Base-by-base conservation (phyloP, 148 eudicot genomes). In the Talinum fruticosum region DNA sequence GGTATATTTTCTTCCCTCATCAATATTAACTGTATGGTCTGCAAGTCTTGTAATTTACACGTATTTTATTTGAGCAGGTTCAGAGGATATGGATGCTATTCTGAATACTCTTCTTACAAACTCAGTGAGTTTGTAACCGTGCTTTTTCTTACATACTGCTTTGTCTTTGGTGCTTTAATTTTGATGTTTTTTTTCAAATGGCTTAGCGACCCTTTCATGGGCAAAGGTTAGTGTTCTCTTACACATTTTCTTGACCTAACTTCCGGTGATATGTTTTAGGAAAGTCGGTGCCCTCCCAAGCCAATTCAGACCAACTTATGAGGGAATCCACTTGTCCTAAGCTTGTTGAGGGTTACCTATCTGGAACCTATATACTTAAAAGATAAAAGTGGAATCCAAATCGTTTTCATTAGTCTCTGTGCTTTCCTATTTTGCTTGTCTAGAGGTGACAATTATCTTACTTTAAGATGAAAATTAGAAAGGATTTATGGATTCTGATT, bases 91-190 rank as follows among this genome's bases (percentile, higher is more conserved):
- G 68, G 90, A 89, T 19, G 57, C 80, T n/a, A 88, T 91, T 64
- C 74, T 91, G 36, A 85, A 90, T 36, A 68, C 87, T 18, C 80
- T 90, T 69, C 93, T 93, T 68, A 84, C 91, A 36, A 81, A 89
- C 64, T 34, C 86, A 23, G 93, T 90, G 78, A 87, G 97, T 87
- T n/a, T 61, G 69, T 35, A 37, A 23, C 66, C 79, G 30, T 10
- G 28, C 30, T 69, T 21, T n/a, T 75, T 67, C 79, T 36, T 37
- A 15, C 12, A 16, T 35, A n/a, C 47, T 44, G 35, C 10, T 38
- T 75, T 14, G 28, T 26, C 67, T 2, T 76, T 23, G 53, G 32
- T 21, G 64, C 67, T 2, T 76, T 23, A 66, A 41, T 21, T 30
- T 57, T 33, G 54, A 53, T 19, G 38, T 44, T 49, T 69, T 44